These are phyloP conservation scores for Globisporangium irregulare DNA, from an alignment of 352 stramenopile genomes.

Conservation along the genomic window DNA sequence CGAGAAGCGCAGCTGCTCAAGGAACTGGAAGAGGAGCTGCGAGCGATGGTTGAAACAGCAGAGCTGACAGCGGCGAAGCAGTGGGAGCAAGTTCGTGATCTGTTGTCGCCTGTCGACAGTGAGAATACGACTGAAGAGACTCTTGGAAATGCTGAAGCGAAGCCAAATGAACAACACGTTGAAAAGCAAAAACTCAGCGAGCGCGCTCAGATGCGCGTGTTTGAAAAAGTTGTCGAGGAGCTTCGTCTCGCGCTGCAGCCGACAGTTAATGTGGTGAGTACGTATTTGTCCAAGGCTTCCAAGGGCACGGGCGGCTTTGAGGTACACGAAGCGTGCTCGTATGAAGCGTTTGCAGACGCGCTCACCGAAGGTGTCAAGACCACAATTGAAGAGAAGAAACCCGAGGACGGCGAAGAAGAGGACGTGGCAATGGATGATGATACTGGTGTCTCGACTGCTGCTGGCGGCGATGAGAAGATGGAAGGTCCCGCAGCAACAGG, in stretches of 20 bases:
- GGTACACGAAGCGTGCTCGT: constrained; percentile 33
- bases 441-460: not conserved
- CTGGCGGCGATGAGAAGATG: constrained; percentile 5
- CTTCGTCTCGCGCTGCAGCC: constrained; percentile 36
- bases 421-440: constrained; percentile 15
- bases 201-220: constrained; percentile 40
- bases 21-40: constrained; percentile 25
- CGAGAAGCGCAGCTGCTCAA: constrained; percentile 30
- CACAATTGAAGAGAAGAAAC: constrained; percentile 40
- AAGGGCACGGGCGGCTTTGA: constrained; percentile 18
- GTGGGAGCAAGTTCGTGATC: constrained; percentile 4
- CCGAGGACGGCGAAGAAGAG: constrained; percentile 65
- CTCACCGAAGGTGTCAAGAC: constrained; percentile 32
- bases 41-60: constrained; percentile 20
- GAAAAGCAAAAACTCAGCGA: constrained; percentile 32
- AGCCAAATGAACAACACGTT: not conserved
- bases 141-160: not conserved
- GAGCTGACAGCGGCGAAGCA: constrained; percentile 5
- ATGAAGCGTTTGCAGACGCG: constrained; percentile 31
- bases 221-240: constrained; percentile 48
- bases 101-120: not conserved
- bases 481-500: not conserved
- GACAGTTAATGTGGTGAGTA: constrained; percentile 22
- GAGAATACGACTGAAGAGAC: not conserved
- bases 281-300: constrained; percentile 24